These are phyloP conservation scores for Angomonas deanei DNA, from an alignment of 208 protist genomes.

Conservation along the genomic window DNA sequence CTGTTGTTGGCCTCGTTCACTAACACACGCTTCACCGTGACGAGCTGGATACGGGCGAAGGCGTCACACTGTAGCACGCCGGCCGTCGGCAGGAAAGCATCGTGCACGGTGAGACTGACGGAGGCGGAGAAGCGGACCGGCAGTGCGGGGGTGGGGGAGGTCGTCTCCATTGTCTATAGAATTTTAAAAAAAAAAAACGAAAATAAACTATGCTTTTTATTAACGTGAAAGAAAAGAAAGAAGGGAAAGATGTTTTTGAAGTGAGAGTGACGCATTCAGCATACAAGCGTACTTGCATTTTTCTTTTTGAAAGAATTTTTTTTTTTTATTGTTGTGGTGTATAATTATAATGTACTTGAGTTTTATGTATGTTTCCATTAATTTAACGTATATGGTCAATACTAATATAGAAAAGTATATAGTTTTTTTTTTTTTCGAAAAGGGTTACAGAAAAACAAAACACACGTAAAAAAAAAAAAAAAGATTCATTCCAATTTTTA, in stretches of 20 bases:
- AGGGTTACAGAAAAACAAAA: too few relatives aligned
- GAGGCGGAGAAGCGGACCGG: constrained; percentile 59
- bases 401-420: too few relatives aligned
- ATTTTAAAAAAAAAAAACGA: constrained; percentile 4
- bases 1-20: constrained; percentile 10
- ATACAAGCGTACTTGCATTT: too few relatives aligned
- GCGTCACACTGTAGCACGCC: constrained; percentile 73
- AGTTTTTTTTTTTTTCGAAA: too few relatives aligned
- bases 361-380: too few relatives aligned
- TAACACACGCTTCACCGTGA: constrained; percentile 45
- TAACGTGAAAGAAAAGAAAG: constrained; percentile 13
- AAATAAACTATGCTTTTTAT: not conserved
- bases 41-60: constrained; percentile 51
- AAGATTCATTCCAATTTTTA: too few relatives aligned
- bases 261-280: too few relatives aligned
- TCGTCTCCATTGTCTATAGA: not conserved
- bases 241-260: too few relatives aligned
- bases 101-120: constrained; percentile 65
- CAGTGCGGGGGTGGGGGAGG: constrained; percentile 22
- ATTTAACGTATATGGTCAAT: too few relatives aligned
- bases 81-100: constrained; percentile 64
- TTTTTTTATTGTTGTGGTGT: too few relatives aligned
- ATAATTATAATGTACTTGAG: too few relatives aligned
- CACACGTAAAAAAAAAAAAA: constrained; percentile 11
- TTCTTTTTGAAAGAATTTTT: too few relatives aligned